Evolutionary conservation across 1,139 yeast genomes (phyloP).

Genomic region (Debaryomycetaceae sp.): DNA sequence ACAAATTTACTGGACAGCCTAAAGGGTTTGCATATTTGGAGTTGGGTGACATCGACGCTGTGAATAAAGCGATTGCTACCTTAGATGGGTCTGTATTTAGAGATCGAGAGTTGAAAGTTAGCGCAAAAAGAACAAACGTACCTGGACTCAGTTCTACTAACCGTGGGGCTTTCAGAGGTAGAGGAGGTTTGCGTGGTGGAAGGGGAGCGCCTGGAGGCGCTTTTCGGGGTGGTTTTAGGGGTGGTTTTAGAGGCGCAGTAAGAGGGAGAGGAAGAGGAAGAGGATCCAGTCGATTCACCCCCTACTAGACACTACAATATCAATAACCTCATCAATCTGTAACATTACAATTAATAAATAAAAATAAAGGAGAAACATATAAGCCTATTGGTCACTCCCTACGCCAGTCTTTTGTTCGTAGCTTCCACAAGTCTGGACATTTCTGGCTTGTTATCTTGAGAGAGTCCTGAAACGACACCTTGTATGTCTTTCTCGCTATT

Average conservation of each 20-base stretch:
- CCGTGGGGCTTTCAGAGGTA: constrained; percentile 34
- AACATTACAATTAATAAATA: too few relatives aligned
- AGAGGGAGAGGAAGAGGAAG: constrained; percentile 20
- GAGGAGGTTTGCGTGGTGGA: constrained; percentile 20
- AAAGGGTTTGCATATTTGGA: constrained; percentile 87
- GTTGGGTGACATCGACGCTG: constrained; percentile 61
- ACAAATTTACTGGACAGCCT: constrained; percentile 73
- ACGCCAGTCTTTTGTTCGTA: constrained; percentile 11
- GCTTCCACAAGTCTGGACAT: constrained; percentile 21
- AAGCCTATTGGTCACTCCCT: not conserved
- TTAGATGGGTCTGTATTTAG: constrained; percentile 64
- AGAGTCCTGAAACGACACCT: constrained; percentile 52
- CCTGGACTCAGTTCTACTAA: constrained; percentile 60
- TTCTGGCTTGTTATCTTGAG: constrained; percentile 20
- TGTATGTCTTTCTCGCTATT: constrained; percentile 40
- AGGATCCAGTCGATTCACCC: constrained; percentile 20
- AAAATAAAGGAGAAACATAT: too few relatives aligned
- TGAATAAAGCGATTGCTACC: constrained; percentile 57
- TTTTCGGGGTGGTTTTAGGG: constrained; percentile 6
- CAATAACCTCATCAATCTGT: not conserved
- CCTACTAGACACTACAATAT: constrained; percentile 10
- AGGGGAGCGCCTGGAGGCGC: constrained; percentile 16
- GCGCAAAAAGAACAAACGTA: constrained; percentile 74
- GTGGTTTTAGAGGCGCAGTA: constrained; percentile 20
- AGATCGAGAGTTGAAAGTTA: constrained; percentile 68